A percentile compares a stretch with the other conserved stretches of the same genome.
Evolutionary conservation across 208 protist species (phyloP).

Genomic region (Leishmania mexicana): DNA sequence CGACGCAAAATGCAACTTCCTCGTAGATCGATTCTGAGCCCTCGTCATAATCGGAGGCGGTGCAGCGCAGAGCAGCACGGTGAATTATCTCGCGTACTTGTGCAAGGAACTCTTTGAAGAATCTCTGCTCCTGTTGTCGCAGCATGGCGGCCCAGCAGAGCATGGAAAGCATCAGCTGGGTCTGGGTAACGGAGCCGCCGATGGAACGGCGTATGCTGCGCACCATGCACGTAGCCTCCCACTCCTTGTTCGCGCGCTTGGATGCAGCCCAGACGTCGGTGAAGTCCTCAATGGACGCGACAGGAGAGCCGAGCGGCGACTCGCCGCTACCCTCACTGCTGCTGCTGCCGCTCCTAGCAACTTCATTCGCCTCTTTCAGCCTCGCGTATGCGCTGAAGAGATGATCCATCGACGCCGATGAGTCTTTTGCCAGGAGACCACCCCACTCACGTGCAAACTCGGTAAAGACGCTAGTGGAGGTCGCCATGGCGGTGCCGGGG

Average conservation of each 20-base stretch:
- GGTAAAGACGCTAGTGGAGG: slow-evolving; percentile 7
- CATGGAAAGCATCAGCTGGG: slow-evolving; percentile 25
- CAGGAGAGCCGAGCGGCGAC: not conserved
- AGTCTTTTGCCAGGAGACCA: slow-evolving; percentile 15
- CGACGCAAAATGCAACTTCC: slow-evolving; percentile 23
- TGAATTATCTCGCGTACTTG: slow-evolving; percentile 20
- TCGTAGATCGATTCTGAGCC: slow-evolving; percentile 9
- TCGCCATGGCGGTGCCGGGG: not conserved
- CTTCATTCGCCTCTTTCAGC: not conserved
- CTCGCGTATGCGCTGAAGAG: slow-evolving; percentile 15
- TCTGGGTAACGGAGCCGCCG: slow-evolving; percentile 13
- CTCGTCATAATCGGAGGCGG: slow-evolving; percentile 2
- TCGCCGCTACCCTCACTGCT: not conserved
- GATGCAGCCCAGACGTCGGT: slow-evolving; percentile 28
- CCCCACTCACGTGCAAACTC: slow-evolving; percentile 28
- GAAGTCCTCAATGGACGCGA: slow-evolving; percentile 26
- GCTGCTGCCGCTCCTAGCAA: not conserved
- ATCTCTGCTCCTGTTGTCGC: slow-evolving; percentile 5
- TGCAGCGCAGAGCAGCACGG: slow-evolving; percentile 17
- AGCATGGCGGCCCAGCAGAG: slow-evolving; percentile 24
- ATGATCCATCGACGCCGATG: slow-evolving; percentile 13
- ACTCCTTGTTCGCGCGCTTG: slow-evolving; percentile 26
- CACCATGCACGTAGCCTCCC: slow-evolving; percentile 35
- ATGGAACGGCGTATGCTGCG: slow-evolving; percentile 25
- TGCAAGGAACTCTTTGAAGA: slow-evolving; percentile 21